Evolutionary conservation across 306 rosid genomes (phyloP).

Genomic region (Medicago ruthenica): DNA sequence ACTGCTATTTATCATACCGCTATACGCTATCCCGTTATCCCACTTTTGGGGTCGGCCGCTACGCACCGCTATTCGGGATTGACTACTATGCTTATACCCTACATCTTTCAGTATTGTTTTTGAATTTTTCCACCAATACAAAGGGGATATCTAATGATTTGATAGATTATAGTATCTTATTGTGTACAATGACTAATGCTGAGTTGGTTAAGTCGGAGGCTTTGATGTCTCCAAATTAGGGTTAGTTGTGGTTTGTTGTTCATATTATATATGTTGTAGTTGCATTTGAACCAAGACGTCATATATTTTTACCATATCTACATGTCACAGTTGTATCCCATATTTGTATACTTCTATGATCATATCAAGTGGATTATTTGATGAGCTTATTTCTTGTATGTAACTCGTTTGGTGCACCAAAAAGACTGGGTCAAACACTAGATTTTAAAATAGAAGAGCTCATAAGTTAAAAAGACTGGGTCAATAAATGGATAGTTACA

Average conservation of each 20-base stretch:
- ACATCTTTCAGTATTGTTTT: slow-evolving; percentile 6
- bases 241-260: not conserved
- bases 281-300: not conserved
- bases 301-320: not conserved
- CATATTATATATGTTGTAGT: not conserved
- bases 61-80: too few species aligned
- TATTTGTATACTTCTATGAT: not conserved
- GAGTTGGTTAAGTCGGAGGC: not conserved
- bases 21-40: too few species aligned
- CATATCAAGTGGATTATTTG: slow-evolving; percentile 13
- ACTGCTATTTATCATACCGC: too few species aligned
- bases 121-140: not conserved
- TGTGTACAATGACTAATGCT: slow-evolving; percentile 4
- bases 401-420: slow-evolving; percentile 4
- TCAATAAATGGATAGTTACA: not conserved
- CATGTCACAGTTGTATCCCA: not conserved
- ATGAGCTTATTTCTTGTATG: slow-evolving; percentile 9
- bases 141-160: not conserved
- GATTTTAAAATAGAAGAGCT: slow-evolving; percentile 1
- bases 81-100: not conserved
- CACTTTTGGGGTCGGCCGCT: too few species aligned
- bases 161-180: not conserved
- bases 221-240: not conserved
- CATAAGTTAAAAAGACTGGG: not conserved
- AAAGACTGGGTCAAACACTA: not conserved